A percentile compares a stretch with the other conserved stretches of the same genome.
Conservation (phyloP, 2,329 filamentous ascomycete species). For the Monosporascus sp. region DNA sequence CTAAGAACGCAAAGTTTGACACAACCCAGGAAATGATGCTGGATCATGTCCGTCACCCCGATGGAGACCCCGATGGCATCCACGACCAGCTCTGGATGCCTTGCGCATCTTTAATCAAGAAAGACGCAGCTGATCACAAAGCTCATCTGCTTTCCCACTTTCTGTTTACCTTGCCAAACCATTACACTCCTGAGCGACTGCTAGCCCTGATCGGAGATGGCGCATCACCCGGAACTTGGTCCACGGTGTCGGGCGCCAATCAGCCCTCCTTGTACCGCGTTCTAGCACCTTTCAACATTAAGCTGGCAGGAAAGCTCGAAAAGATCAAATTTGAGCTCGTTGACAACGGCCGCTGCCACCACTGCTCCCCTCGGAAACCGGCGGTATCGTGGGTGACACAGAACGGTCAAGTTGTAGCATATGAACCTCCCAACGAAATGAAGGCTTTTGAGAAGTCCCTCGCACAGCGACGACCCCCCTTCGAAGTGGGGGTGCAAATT, state of each 20-base stretch:
- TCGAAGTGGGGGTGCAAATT: conserved; percentile 7
- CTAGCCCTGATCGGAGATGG: not conserved
- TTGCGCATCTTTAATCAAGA: not conserved
- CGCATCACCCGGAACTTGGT: conserved; percentile 1
- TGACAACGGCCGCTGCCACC: conserved; percentile 4
- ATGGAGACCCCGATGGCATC: not conserved
- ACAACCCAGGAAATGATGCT: too few relatives aligned
- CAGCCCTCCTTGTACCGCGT: conserved; percentile 4
- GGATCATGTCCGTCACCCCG: too few relatives aligned
- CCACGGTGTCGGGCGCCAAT: conserved; percentile 2
- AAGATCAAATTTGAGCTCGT: conserved; percentile 2
- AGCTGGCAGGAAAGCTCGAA: conserved; percentile 3
- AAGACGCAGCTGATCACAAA: not conserved
- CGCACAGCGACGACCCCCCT: not conserved
- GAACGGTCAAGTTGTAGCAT: not conserved
- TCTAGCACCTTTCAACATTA: conserved; percentile 7
- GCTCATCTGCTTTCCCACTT: not conserved
- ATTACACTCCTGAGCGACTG: not conserved
- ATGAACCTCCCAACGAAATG: conserved; percentile 9
- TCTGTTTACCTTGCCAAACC: not conserved
- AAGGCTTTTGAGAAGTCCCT: conserved; percentile 3
- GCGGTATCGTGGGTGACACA: conserved; percentile 2
- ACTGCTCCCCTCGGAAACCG: conserved; percentile 6
- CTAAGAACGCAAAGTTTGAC: not conserved
- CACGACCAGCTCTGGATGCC: not conserved